Evolutionary conservation across 129 eudicot genomes (phyloP).

Genomic region (Oenanthe sinensis): DNA sequence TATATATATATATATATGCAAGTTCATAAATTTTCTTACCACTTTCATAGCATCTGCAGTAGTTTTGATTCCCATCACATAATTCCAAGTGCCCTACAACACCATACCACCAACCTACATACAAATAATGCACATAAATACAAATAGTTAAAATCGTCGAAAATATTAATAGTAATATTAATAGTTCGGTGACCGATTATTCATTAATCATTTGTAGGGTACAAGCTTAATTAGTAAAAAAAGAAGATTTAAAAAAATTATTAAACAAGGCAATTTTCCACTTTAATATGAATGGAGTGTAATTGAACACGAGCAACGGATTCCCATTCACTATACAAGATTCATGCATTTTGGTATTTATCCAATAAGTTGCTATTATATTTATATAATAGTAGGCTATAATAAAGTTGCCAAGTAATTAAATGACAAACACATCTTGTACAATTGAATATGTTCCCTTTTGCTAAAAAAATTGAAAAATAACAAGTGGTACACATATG

Average conservation of each 20-base stretch:
- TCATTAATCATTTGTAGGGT: too few species aligned
- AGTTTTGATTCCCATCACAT: conserved; percentile 65
- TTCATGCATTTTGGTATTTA: not conserved
- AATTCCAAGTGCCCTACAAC: conserved; percentile 84
- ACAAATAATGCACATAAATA: not conserved
- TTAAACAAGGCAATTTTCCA: too few species aligned
- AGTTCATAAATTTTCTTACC: conserved; percentile 42
- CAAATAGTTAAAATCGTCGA: not conserved
- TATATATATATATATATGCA: not conserved
- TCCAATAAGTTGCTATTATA: not conserved
- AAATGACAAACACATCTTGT: conserved; percentile 19
- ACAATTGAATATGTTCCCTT: conserved; percentile 8
- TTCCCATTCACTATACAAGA: not conserved
- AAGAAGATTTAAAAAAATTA: too few species aligned
- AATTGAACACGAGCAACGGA: too few species aligned
- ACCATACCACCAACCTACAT: conserved; percentile 99
- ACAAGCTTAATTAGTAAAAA: too few species aligned
- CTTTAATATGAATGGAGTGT: too few species aligned
- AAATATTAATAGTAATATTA: too few species aligned
- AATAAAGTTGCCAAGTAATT: not conserved
- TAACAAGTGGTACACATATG: conserved; percentile 6
- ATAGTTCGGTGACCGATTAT: not conserved
- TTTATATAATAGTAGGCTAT: not conserved
- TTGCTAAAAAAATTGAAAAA: conserved; percentile 1
- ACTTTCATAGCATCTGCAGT: conserved; percentile 74